A percentile compares a stretch with the other conserved stretches of the same genome.
Conservation (phyloP, 2,329 filamentous ascomycete species). For the Cercospora beticola region DNA sequence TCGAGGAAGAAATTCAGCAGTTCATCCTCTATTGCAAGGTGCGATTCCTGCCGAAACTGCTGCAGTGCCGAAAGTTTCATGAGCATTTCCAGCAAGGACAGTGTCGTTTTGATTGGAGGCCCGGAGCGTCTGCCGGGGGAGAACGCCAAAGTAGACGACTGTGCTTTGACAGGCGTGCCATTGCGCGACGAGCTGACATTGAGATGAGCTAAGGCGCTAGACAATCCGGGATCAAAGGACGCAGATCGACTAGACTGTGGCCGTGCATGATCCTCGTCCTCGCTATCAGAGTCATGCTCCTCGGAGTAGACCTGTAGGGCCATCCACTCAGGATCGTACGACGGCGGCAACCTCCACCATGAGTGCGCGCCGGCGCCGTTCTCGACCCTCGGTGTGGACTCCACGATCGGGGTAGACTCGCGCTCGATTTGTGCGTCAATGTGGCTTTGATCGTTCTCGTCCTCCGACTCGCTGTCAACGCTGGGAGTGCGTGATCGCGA, state of each 20-base stretch:
- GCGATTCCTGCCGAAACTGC: slow-evolving; percentile 86
- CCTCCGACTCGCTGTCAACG: slow-evolving; percentile 3
- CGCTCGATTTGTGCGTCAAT: slow-evolving; percentile 47
- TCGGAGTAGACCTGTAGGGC: slow-evolving; percentile 82
- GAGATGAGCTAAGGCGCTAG: slow-evolving; percentile 49
- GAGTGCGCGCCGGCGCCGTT: not conserved
- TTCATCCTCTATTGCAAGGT: slow-evolving; percentile 87
- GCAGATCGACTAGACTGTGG: slow-evolving; percentile 23
- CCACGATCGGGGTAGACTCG: slow-evolving; percentile 38
- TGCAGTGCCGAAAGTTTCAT: slow-evolving; percentile 83
- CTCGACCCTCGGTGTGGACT: not conserved
- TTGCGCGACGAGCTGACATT: slow-evolving; percentile 38
- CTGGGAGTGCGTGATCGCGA: slow-evolving; percentile 20
- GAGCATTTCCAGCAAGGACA: slow-evolving; percentile 85
- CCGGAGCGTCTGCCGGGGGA: slow-evolving; percentile 31
- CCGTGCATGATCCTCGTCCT: slow-evolving; percentile 42
- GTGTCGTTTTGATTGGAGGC: slow-evolving; percentile 59
- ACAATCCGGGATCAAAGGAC: slow-evolving; percentile 46
- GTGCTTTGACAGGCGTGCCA: slow-evolving; percentile 18
- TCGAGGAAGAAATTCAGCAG: slow-evolving; percentile 83
- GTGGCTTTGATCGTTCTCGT: slow-evolving; percentile 44
- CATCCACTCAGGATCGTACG: slow-evolving; percentile 86
- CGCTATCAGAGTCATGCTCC: slow-evolving; percentile 51
- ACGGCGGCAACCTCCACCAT: slow-evolving; percentile 42
- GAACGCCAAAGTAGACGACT: slow-evolving; percentile 33